These are phyloP conservation scores for Ogataea corticis DNA, from an alignment of 805 yeast genomes.

Conservation along the genomic window DNA sequence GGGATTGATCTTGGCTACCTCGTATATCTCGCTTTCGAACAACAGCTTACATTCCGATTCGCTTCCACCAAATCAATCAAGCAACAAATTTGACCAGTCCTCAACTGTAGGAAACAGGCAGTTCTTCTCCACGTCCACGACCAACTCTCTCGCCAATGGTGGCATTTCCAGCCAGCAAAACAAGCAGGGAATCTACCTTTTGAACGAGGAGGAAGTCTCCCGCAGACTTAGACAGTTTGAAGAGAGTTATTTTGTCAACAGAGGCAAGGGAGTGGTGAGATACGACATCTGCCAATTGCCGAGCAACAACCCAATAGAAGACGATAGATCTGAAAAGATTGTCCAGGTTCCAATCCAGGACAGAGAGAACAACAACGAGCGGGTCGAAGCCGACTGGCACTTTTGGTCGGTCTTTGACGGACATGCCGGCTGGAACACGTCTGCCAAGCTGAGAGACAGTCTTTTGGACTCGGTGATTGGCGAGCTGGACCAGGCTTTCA, in stretches of 20 bases:
- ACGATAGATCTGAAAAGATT: slow-evolving; percentile 83
- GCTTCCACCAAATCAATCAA: slow-evolving; percentile 17
- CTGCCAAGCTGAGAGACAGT: slow-evolving; percentile 78
- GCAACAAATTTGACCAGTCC: slow-evolving; percentile 15
- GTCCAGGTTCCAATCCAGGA: slow-evolving; percentile 74
- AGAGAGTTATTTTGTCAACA: slow-evolving; percentile 74
- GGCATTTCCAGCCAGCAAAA: slow-evolving; percentile 40
- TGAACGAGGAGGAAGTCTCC: slow-evolving; percentile 72
- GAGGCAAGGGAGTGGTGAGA: slow-evolving; percentile 85
- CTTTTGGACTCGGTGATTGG: slow-evolving; percentile 74
- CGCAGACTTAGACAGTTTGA: slow-evolving; percentile 67
- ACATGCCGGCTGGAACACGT: slow-evolving; percentile 95
- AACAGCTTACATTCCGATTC: slow-evolving; percentile 33
- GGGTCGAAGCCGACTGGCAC: slow-evolving; percentile 71
- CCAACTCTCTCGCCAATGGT: slow-evolving; percentile 41
- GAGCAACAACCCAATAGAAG: slow-evolving; percentile 92
- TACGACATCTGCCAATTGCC: slow-evolving; percentile 90
- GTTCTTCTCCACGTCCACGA: slow-evolving; percentile 41
- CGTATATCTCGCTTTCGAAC: slow-evolving; percentile 33
- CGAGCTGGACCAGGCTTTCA: slow-evolving; percentile 68
- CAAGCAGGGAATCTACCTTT: slow-evolving; percentile 56
- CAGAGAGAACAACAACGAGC: slow-evolving; percentile 46
- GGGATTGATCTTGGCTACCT: slow-evolving; percentile 35
- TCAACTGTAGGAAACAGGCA: slow-evolving; percentile 18
- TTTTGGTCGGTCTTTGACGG: slow-evolving; percentile 97